Base-by-base conservation (phyloP, 768 basidiomycete species). In the Favolaschia claudopus region DNA sequence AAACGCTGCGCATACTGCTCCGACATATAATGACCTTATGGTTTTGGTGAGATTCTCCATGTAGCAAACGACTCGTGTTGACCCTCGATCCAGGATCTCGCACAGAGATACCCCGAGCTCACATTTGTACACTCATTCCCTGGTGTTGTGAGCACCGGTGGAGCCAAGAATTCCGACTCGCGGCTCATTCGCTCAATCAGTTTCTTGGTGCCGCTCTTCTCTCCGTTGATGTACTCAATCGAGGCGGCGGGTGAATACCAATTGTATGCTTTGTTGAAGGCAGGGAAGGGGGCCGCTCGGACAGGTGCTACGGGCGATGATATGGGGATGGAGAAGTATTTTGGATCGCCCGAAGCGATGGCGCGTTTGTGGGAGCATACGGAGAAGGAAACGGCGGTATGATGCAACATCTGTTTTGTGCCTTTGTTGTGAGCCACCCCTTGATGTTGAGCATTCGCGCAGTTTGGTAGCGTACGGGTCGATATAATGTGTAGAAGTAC, bases 21-120 rank as follows among this genome's bases (percentile, higher is more conserved):
- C 76, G 17, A 81, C 82, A 0, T 85, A 85, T 60, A 85, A 77
- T 57, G 84, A 86, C 66, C 63, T 83, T n/a, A 82, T 83, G 80
- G 59, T 85, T 42, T 76, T 83, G 77, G 85, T 82, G 44, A 34
- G 58, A 56, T 34, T n/a, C 25, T 33, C 32, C 17, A 55, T 50
- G 2, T 24, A 13, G 31, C 39, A 38, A n/a, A 33, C 25, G 22
- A 17, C 22, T 12, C 37, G 17, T 25, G 31, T 36, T 20, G 14
- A 37, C 40, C 25, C 17, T 8, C 42, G 27, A 34, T 38, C 17
- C 52, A 80, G 79, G 68, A 67, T 37, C 77, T 75, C 40, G 68
- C 76, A 0, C 62, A 58, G n/a, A 66, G 61, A 5, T 50, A 76
- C 19, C 77, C 76, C 2, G 59, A 50, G 0, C 33, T 80, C 4